Percentiles rank a stretch among this genome's conserved stretches.
Conservation (phyloP, 495 filamentous ascomycete genomes). For the Bathelium albidoporum region DNA sequence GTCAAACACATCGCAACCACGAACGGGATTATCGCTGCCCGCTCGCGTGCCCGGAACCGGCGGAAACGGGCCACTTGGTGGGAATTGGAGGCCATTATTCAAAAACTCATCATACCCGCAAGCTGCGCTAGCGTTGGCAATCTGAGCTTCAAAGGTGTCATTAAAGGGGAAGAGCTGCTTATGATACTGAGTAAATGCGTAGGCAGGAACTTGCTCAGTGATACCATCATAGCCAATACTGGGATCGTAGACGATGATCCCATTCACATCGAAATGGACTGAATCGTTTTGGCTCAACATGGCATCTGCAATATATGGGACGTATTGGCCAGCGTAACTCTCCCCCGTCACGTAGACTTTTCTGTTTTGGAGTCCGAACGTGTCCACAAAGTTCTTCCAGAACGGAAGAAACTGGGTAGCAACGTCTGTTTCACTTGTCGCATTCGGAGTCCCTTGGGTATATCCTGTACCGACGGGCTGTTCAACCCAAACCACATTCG, state of each 20-base stretch:
- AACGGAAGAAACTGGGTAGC: conserved; percentile 52
- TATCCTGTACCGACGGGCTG: conserved; percentile 36
- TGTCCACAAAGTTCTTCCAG: conserved; percentile 53
- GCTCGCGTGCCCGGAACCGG: conserved; percentile 18
- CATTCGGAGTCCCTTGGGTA: conserved; percentile 44
- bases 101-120: conserved; percentile 61
- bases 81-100: conserved; percentile 54
- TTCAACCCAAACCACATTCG: conserved; percentile 27
- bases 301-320: conserved; percentile 67
- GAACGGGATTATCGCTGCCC: conserved; percentile 23
- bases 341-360: conserved; percentile 56
- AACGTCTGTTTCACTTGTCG: conserved; percentile 44
- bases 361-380: conserved; percentile 49
- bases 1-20: conserved; percentile 37
- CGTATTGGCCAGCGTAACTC: conserved; percentile 62
- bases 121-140: conserved; percentile 42
- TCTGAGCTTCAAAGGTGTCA: conserved; percentile 48
- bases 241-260: conserved; percentile 62
- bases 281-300: conserved; percentile 62
- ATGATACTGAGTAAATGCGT: conserved; percentile 55
- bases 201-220: conserved; percentile 44
- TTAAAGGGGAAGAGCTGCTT: conserved; percentile 53
- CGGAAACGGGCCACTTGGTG: conserved; percentile 52
- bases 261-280: conserved; percentile 55
- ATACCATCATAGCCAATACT: conserved; percentile 44